Evolutionary conservation across 768 basidiomycete genomes (phyloP), one percentile per base, ranked within the genome.

Genomic region (Panellus pusillus): DNA sequence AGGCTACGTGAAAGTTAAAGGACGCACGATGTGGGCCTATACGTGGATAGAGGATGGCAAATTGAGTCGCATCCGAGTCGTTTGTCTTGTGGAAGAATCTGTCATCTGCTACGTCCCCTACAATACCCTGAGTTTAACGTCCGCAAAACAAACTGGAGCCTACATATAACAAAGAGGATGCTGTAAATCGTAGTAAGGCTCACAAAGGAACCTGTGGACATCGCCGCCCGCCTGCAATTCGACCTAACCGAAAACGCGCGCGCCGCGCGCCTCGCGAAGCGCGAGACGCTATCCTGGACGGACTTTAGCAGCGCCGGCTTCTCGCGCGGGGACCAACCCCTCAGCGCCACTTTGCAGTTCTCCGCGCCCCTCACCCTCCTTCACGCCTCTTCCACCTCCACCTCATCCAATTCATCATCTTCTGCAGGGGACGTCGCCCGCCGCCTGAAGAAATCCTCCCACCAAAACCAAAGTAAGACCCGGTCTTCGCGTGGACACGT

Each of bases 31-130:
- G 89, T n/a, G 89, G 78, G 37, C 81, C 77, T 47, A 90, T 76
- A 6, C 72, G 68, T 15, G 89, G 89, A 69, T 78, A 93, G 47
- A 98, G 67, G 41, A 93, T 72, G 15, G 82, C 72, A 66, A 93
- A 96, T 63, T 98, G 94, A 2, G 93, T 91, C 54, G 91, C 90
- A 65, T 96, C 94, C 1, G 92, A 93, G 64, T 93, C 91, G 64
- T 96, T 96, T 24, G 86, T 80, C 75, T 96, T 96, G 65, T 93
- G 91, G 72, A 95, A 97, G 72, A 95, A 92, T 51, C 90, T 81
- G 66, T 98, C 94, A 67, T 98, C 95, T 40, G 91, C 83, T 41
- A 95, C 87, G 65, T 98, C 94, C 94, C 91, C 91, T 93, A 63
- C 36, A 37, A 18, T 38, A 24, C 47, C 15, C 41, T 40, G 14